phyloP scores from a whole-genome alignment of 176 grass and related monocot species.

The Melocanna baccifera region DNA sequence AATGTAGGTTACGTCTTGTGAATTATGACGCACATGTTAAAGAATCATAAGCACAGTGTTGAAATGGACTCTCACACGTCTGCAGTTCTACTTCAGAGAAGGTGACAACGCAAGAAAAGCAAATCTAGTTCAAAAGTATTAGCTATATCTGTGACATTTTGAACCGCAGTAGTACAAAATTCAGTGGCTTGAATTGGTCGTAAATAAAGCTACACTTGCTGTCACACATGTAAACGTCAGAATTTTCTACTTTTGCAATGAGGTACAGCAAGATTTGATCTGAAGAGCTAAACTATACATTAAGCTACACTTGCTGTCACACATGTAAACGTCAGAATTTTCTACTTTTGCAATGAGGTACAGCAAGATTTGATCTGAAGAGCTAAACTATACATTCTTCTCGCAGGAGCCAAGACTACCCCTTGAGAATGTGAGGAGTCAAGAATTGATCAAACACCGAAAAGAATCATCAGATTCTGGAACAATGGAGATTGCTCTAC shows the following conservation, averaged over 20 bases:
- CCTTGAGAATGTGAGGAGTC: conserved; percentile 36
- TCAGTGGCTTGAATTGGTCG: background rate
- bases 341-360: background rate
- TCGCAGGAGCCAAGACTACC: conserved; percentile 21
- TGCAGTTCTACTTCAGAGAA: background rate
- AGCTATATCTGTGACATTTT: background rate
- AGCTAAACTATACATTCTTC: conserved; percentile 15
- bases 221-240: background rate
- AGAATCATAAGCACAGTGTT: conserved; percentile 26
- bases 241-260: conserved; percentile 1
- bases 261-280: background rate
- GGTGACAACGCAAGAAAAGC: background rate
- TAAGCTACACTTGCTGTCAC: background rate
- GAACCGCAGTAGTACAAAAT: conserved; percentile 7
- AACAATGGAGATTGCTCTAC: conserved; percentile 42
- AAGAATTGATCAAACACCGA: conserved; percentile 11
- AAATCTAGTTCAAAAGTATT: background rate
- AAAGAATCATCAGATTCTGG: conserved; percentile 45
- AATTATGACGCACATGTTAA: conserved; percentile 31
- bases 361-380: background rate
- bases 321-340: background rate
- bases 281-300: conserved; percentile 13
- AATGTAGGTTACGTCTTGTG: conserved; percentile 38
- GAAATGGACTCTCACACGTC: conserved; percentile 3
- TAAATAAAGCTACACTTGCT: background rate